phyloP scores from a whole-genome alignment of 495 filamentous ascomycete species.

The Podospora didyma region DNA sequence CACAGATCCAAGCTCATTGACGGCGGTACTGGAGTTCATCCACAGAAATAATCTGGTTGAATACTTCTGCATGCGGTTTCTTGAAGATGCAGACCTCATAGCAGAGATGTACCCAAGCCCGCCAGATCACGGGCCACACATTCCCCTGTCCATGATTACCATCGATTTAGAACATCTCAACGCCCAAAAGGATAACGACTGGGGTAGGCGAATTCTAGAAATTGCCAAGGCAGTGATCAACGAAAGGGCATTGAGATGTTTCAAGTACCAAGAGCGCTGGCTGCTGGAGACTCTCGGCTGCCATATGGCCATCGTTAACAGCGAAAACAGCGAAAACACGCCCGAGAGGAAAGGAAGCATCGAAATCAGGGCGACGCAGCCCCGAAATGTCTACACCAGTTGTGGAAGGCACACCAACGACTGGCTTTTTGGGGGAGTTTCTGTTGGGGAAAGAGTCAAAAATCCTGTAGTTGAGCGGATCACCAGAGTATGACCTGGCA shows the following conservation, averaged over 20 bases:
- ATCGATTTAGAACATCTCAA: background rate
- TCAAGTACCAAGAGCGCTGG: slow-evolving; percentile 42
- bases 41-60: slow-evolving; percentile 36
- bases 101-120: slow-evolving; percentile 11
- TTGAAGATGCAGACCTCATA: slow-evolving; percentile 16
- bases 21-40: slow-evolving; percentile 35
- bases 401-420: slow-evolving; percentile 7
- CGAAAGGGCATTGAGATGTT: slow-evolving; percentile 23
- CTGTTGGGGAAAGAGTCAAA: background rate
- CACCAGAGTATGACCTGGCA: background rate
- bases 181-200: background rate
- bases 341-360: background rate
- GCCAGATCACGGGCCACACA: slow-evolving; percentile 17
- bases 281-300: slow-evolving; percentile 35
- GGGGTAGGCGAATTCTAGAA: slow-evolving; percentile 15
- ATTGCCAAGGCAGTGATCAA: slow-evolving; percentile 29
- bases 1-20: slow-evolving; percentile 22
- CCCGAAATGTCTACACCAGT: slow-evolving; percentile 2
- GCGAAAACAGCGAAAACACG: background rate
- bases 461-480: background rate
- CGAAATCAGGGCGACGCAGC: background rate
- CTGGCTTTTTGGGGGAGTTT: slow-evolving; percentile 10
- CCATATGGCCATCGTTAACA: slow-evolving; percentile 9
- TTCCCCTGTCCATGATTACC: too few relatives aligned
- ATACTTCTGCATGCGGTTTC: slow-evolving; percentile 31